A percentile compares a stretch with the other conserved stretches of the same genome.
These are phyloP conservation scores for Ilyonectria robusta DNA, from an alignment of 2,329 filamentous ascomycete genomes.

Conservation along the genomic window DNA sequence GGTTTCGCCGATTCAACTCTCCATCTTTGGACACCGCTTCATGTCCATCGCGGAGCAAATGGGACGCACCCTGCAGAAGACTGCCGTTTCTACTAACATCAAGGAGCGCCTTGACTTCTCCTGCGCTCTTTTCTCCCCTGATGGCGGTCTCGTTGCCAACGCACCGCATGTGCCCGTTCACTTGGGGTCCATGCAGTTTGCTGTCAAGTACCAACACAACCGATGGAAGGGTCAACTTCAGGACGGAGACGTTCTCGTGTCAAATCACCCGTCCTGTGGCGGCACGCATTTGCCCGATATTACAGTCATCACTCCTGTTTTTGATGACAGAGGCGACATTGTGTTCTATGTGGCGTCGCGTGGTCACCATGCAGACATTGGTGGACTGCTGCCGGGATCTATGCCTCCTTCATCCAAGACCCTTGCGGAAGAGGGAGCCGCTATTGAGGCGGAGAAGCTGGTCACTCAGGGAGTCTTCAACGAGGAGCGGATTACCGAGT, in stretches of 20 bases:
- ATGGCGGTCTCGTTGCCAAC: conserved; percentile 81
- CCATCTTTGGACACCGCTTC: conserved; percentile 84
- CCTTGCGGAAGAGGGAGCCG: conserved; percentile 75
- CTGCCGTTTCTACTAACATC: conserved; percentile 82
- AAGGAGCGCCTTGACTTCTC: conserved; percentile 87
- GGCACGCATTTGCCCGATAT: conserved; percentile 58
- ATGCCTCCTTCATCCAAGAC: conserved; percentile 84
- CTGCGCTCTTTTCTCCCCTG: conserved; percentile 82
- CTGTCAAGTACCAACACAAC: conserved; percentile 77
- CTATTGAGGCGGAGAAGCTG: conserved; percentile 77
- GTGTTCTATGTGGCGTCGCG: conserved; percentile 50
- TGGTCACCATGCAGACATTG: conserved; percentile 64
- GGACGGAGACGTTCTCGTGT: conserved; percentile 55
- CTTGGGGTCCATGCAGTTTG: conserved; percentile 84
- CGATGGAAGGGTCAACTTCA: conserved; percentile 71
- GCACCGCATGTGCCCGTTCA: conserved; percentile 84
- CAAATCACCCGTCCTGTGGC: conserved; percentile 53
- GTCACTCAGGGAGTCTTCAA: conserved; percentile 85
- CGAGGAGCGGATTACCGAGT: conserved; percentile 80
- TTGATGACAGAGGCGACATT: conserved; percentile 52
- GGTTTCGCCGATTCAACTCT: conserved; percentile 80
- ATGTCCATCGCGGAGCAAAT: conserved; percentile 91
- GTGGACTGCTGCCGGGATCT: conserved; percentile 84
- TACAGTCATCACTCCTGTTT: conserved; percentile 73
- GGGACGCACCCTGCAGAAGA: conserved; percentile 85